Evolutionary conservation across 1,284 basidiomycete species (phyloP).

Genomic region (Schizophyllum commune): DNA sequence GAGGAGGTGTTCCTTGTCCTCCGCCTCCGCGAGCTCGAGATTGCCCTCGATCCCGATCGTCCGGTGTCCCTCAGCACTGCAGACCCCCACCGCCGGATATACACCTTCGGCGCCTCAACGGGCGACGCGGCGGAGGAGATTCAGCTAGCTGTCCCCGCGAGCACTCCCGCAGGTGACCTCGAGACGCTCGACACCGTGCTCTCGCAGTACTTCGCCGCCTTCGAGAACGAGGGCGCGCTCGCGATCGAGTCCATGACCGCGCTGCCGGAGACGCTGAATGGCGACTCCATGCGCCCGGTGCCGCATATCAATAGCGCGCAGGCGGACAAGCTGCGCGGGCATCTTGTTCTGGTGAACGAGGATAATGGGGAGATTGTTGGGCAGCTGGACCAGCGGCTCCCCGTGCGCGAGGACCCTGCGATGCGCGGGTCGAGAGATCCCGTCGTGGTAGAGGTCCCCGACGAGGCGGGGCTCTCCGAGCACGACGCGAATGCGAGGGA

Average conservation of each 20-base stretch:
- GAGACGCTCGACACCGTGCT: conserved; percentile 67
- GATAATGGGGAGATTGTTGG: conserved; percentile 69
- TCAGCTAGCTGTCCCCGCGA: conserved; percentile 32
- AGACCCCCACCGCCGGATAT: conserved; percentile 32
- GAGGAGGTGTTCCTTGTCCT: conserved; percentile 55
- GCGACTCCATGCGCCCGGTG: conserved; percentile 1
- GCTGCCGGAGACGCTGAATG: conserved; percentile 10
- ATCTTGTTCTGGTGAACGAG: conserved; percentile 69
- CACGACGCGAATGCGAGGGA: conserved; percentile 39
- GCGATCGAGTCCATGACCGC: conserved; percentile 6
- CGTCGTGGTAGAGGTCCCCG: conserved; percentile 68
- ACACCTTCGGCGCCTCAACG: conserved; percentile 31
- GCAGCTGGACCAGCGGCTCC: conserved; percentile 54
- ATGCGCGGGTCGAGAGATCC: conserved; percentile 43
- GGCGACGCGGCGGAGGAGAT: conserved; percentile 26
- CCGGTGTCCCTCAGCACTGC: conserved; percentile 30
- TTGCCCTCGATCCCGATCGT: conserved; percentile 46
- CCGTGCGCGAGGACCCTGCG: conserved; percentile 51
- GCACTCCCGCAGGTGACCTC: conserved; percentile 42
- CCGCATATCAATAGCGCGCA: conserved; percentile 2
- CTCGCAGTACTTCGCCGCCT: conserved; percentile 53
- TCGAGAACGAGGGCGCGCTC: conserved; percentile 12
- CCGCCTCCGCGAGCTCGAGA: conserved; percentile 51
- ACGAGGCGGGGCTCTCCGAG: conserved; percentile 30
- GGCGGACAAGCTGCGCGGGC: conserved; percentile 49